Conservation (phyloP, 208 protist genomes). For the Leishmania tropica region DNA sequence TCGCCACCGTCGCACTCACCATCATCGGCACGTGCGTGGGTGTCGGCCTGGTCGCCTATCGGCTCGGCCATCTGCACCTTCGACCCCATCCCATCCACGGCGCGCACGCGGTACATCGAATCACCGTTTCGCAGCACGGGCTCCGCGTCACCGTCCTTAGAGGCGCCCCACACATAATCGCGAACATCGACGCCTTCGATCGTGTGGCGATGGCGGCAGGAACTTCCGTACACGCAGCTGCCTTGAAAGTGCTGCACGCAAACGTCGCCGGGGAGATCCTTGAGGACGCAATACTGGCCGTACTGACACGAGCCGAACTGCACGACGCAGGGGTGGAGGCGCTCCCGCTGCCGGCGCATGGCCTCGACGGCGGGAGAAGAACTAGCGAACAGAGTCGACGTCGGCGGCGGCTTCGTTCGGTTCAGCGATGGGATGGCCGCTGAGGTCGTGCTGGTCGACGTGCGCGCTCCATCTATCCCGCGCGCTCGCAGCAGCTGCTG, state of each 20-base stretch:
- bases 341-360: slow-evolving; percentile 11
- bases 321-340: slow-evolving; percentile 72
- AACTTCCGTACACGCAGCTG: slow-evolving; percentile 57
- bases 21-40: not conserved
- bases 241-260: slow-evolving; percentile 82
- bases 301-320: slow-evolving; percentile 73
- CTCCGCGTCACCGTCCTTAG: not conserved
- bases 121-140: slow-evolving; percentile 2
- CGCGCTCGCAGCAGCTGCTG: slow-evolving; percentile 6
- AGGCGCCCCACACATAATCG: slow-evolving; percentile 12
- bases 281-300: slow-evolving; percentile 60
- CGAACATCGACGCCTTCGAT: slow-evolving; percentile 82
- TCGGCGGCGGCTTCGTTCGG: not conserved
- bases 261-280: slow-evolving; percentile 64
- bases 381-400: not conserved
- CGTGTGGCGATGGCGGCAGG: slow-evolving; percentile 57
- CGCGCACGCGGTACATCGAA: not conserved
- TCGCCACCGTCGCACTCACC: not conserved
- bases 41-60: not conserved
- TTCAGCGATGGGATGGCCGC: slow-evolving; percentile 18
- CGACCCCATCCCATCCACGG: not conserved
- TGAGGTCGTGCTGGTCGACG: not conserved
- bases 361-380: not conserved
- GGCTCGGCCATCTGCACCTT: slow-evolving; percentile 18
- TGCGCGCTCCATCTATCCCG: not conserved